Evolutionary conservation across 192 early-diverging fungal genomes (phyloP), one percentile per base, ranked within the genome.

Genomic region (Chytriomyces sp.): DNA sequence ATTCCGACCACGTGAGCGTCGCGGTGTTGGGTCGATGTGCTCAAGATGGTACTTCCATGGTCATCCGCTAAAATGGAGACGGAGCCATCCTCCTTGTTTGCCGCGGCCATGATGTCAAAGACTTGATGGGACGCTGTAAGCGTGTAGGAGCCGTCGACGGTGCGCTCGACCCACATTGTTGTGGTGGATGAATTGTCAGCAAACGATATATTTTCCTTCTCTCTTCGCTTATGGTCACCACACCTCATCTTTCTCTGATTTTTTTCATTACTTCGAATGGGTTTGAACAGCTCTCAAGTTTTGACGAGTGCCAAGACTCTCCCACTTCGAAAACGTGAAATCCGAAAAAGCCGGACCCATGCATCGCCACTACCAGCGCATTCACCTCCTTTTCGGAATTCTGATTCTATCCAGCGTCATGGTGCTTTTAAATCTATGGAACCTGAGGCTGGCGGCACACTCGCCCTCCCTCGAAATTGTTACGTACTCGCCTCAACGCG

Each of bases 81-180:
- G 6, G 72, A 66, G 34, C 77, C 77, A 59, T 78, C 77, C 14
- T 74, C 54, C 25, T 30, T 64, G n/a, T 64, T 64, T 17, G 77
- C 77, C 34, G 73, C 77, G n/a, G 77, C 77, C 12, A 78, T 28
- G 10, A 75, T 54, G 14, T 60, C 59, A n/a, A 59, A 71, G 4
- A 56, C 34, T 28, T 58, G 3, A 53, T 78, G 77, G 28, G 55
- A 12, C 6, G 68, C 77, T n/a, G 69, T 53, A 14, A 62, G 14
- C 5, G 52, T 25, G 52, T 60, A 80, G 10, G 64, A 59, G 17
- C 78, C 78, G 38, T 72, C 75, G 14, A 77, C 56, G 32, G 36
- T 53, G 53, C 73, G 58, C 37, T 80, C 78, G 25, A 72, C 64
- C 74, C 74, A 80, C 74, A 80, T 76, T 6, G 17, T 58, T 22